Evolutionary conservation across 192 early-diverging fungal genomes (phyloP).

Genomic region (Entomortierella lignicola): DNA sequence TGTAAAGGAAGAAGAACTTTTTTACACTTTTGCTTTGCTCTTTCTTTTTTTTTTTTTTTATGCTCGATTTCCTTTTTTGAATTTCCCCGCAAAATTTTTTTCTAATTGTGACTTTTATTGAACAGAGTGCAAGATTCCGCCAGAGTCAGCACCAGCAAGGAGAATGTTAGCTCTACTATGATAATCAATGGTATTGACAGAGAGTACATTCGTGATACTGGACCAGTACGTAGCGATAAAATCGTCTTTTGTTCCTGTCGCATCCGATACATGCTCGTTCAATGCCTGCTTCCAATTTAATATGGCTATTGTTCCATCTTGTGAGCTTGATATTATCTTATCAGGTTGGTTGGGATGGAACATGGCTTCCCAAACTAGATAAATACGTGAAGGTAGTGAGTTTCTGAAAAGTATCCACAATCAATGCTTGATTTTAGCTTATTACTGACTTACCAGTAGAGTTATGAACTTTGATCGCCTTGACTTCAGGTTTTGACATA

Average conservation of each 20-base stretch:
- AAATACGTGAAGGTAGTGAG: neutral
- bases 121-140: neutral
- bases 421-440: neutral
- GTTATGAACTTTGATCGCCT: neutral
- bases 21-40: neutral
- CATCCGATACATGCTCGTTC: neutral
- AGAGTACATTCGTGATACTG: slow-evolving; percentile 1
- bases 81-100: slow-evolving; percentile 19
- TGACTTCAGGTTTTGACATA: neutral
- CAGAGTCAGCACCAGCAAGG: neutral
- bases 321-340: neutral
- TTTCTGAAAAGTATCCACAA: neutral
- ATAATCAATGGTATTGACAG: slow-evolving; percentile 8
- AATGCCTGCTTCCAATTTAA: neutral
- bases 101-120: slow-evolving; percentile 1
- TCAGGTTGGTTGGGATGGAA: slow-evolving; percentile 1
- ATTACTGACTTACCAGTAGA: neutral
- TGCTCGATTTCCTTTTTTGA: neutral
- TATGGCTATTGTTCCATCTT: neutral
- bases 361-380: neutral
- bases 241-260: neutral
- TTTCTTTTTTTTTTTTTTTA: neutral
- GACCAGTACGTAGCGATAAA: neutral
- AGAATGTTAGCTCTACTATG: neutral
- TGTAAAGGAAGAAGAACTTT: neutral